A percentile compares a stretch with the other conserved stretches of the same genome.
phyloP scores from a whole-genome alignment of 2,329 filamentous ascomycete genomes.

The Byssothecium circinans region DNA sequence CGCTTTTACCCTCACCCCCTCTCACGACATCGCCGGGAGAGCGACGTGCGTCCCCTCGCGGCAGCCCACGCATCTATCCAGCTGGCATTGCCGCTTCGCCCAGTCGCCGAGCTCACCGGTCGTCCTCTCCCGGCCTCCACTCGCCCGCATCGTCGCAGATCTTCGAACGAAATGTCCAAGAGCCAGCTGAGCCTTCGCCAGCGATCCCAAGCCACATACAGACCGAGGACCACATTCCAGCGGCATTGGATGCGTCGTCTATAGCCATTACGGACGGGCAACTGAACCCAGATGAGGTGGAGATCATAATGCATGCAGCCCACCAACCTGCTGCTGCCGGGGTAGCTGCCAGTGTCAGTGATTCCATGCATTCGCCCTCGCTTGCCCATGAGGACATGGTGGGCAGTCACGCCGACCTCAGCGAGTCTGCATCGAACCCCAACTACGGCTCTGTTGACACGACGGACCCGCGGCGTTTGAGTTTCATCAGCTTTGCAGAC shows the following conservation, averaged over 20 bases:
- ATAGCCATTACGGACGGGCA: constrained; percentile 86
- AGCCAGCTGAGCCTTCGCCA: constrained; percentile 73
- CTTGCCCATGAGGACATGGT: constrained; percentile 34
- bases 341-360: constrained; percentile 50
- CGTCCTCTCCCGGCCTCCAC: constrained; percentile 73
- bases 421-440: constrained; percentile 62
- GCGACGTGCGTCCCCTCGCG: constrained; percentile 36
- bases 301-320: constrained; percentile 84
- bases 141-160: constrained; percentile 78
- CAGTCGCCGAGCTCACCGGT: constrained; percentile 61
- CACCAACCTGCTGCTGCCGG: constrained; percentile 77
- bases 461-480: constrained; percentile 77
- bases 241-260: constrained; percentile 87
- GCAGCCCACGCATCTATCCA: constrained; percentile 41
- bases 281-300: constrained; percentile 83
- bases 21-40: constrained; percentile 31
- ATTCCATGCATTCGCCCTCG: constrained; percentile 39
- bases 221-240: constrained; percentile 90
- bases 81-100: constrained; percentile 58
- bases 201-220: constrained; percentile 93
- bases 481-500: constrained; percentile 96
- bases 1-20: constrained; percentile 37
- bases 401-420: constrained; percentile 26
- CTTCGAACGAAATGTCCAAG: constrained; percentile 94
- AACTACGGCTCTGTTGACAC: constrained; percentile 78